Evolutionary conservation across 768 basidiomycete species (phyloP).

Genomic region (Tricholoma sp.): DNA sequence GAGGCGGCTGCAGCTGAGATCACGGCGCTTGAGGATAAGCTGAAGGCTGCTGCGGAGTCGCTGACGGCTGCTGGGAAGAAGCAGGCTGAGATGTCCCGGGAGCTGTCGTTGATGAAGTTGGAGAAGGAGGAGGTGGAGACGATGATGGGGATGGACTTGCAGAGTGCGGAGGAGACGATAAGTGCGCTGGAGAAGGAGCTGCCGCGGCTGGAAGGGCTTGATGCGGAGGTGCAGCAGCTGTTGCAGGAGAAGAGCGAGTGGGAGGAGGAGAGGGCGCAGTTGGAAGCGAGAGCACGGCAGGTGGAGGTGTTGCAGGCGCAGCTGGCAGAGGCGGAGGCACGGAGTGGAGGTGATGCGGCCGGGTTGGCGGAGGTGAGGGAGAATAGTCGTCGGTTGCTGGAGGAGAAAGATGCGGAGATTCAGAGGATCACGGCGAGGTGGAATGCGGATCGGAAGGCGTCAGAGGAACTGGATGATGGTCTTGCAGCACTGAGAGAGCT

Average conservation of each 20-base stretch:
- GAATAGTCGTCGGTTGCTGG: constrained; percentile 31
- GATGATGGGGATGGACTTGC: constrained; percentile 58
- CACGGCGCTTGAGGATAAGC: constrained; percentile 54
- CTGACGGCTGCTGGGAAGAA: constrained; percentile 55
- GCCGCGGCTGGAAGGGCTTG: constrained; percentile 43
- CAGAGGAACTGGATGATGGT: constrained; percentile 48
- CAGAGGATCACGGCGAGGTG: constrained; percentile 31
- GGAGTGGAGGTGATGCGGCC: constrained; percentile 33
- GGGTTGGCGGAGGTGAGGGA: constrained; percentile 35
- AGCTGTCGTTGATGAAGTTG: constrained; percentile 53
- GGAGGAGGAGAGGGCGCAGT: constrained; percentile 40
- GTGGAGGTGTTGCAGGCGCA: constrained; percentile 36
- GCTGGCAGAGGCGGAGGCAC: constrained; percentile 37
- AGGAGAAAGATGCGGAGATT: constrained; percentile 36
- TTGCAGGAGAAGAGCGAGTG: constrained; percentile 45
- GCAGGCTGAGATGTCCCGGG: constrained; percentile 56
- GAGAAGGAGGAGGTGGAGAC: constrained; percentile 72
- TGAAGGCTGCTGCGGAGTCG: constrained; percentile 56
- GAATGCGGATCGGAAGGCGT: constrained; percentile 40
- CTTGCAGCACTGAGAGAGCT: constrained; percentile 43
- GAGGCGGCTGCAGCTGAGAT: constrained; percentile 42
- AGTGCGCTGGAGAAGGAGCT: constrained; percentile 51
- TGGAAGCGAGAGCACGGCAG: constrained; percentile 34
- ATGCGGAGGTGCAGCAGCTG: constrained; percentile 41
- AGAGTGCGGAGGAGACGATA: constrained; percentile 63